Base-by-base conservation (phyloP, 2,329 filamentous ascomycete genomes). In the Botrytis aclada region DNA sequence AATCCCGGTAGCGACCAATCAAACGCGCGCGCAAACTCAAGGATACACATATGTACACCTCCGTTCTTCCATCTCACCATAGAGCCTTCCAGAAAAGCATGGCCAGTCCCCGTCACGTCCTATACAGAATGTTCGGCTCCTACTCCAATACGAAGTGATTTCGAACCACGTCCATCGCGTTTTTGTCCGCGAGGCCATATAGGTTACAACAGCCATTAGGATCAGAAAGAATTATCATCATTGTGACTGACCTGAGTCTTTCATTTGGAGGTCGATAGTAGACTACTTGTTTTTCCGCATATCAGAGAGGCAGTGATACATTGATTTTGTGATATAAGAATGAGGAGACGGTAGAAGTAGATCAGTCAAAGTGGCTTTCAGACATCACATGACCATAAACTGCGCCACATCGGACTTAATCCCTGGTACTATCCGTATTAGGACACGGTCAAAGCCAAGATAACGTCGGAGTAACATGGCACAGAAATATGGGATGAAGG, bases 401-500 rank as follows among this genome's bases (percentile, higher is more conserved):
- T 41, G 34, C 25, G 47, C 47, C 64, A 67, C 64, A 41, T 67
- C 64, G 64, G 64, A 54, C 34, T 32, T 39, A 2, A 66, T 41
- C 64, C 64, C 34, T 67, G 47, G 32, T 32, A 7, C 29, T 41
- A 41, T 51, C 65, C 65, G 16, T 25, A 67, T 56, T 67, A 10
- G 65, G 47, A 67, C 51, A 67, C 65, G 65, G 65, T 67, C 65
- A 67, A 54, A 62, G 65, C 65, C 18, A 56, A 67, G 34, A 34
- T 47, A 54, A 56, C 34, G 9, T 67, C 64, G 32, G 45, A 67
- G 64, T 41, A 67, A 67, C 64, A 67, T 47, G 32, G 32, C 9
- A 66, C 32, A 54, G 64, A 54, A 51, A 39, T 51, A 47, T n/a
- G 25, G 32, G 25, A 29, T 54, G 51, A 54, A 54, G 51, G 51